phyloP scores from a whole-genome alignment of 2,329 filamentous ascomycete species.

The Fusarium temperatum region DNA sequence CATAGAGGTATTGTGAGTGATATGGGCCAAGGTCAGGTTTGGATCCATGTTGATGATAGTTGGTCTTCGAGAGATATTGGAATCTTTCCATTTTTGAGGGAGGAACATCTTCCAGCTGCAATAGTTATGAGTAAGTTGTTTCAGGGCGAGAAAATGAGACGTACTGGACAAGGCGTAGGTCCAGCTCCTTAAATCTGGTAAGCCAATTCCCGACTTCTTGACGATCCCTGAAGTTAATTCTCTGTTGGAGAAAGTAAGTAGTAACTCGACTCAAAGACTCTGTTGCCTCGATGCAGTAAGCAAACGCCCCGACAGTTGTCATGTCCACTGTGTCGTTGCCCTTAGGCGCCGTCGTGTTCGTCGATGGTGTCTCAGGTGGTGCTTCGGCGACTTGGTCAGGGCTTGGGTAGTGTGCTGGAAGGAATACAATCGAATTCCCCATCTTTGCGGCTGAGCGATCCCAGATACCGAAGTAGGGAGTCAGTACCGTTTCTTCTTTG shows the following conservation, averaged over 20 bases:
- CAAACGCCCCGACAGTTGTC: constrained; percentile 55
- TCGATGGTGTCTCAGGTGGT: constrained; percentile 13
- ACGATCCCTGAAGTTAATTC: constrained; percentile 50
- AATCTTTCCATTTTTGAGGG: constrained; percentile 47
- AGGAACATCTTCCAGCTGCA: constrained; percentile 49
- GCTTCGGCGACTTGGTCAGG: constrained; percentile 28
- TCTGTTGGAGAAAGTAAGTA: constrained; percentile 56
- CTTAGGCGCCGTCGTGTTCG: not conserved
- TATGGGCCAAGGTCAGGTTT: constrained; percentile 58
- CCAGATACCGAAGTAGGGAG: constrained; percentile 57
- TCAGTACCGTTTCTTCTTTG: constrained; percentile 48
- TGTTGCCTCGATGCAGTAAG: constrained; percentile 57
- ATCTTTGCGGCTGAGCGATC: constrained; percentile 52
- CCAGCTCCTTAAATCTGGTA: constrained; percentile 58
- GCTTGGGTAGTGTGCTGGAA: constrained; percentile 46
- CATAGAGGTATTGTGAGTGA: constrained; percentile 60
- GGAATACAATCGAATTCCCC: constrained; percentile 51
- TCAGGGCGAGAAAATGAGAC: accelerated
- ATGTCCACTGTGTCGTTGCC: constrained; percentile 36
- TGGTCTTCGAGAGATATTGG: constrained; percentile 41
- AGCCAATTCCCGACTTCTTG: constrained; percentile 55
- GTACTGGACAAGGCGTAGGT: constrained; percentile 55
- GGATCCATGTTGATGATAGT: constrained; percentile 53
- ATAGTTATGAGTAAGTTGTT: accelerated
- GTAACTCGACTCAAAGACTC: constrained; percentile 57